Evolutionary conservation across 2,329 filamentous ascomycete genomes (phyloP), one percentile per base, ranked within the genome.

Genomic region (Exophiala xenobiotica): DNA sequence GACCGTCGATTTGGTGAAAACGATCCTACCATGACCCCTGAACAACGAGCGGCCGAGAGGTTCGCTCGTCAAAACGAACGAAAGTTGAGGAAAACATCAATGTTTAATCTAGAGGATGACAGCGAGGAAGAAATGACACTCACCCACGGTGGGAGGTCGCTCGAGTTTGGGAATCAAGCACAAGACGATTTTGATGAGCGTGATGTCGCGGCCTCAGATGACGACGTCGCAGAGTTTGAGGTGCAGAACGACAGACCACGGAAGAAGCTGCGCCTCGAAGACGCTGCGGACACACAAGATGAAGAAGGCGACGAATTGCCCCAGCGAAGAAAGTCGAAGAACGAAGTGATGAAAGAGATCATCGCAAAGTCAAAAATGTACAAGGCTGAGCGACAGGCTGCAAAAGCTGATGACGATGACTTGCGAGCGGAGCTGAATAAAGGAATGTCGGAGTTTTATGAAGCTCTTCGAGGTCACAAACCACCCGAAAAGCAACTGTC

Each of bases 281-380:
- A 58, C 63, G 27, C 65, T 63, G 65, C 75, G 23, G 77, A 73
- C 1, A 74, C 76, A 2, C 57, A 54, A 9, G 54, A 51, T 14
- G 58, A 51, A 18, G 77, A 74, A 2, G 76, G 71, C 3, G 75
- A 76, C 4, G 74, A 71, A n/a, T 74, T 85, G 57, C 90, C 90
- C 0, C 87, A 92, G 63, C 81, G 86, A 53, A 96, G 96, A 70
- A 99, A 96, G 75, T 86, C 86, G 2, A 97, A 96, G 72, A 88
- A 93, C 47, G 93, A 99, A 70, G 88, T 99, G 43, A 96, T 97
- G 89, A 87, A 96, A 64, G 95, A 99, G 70, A 80, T 99, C 55
- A 96, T 99, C 60, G 89, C 91, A 54, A 99, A 99, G 71, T 97
- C 92, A 1, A 99, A 99, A 67, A 78, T 88, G 56, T 81, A 96